A percentile compares a stretch with the other conserved stretches of the same genome.
phyloP scores from a whole-genome alignment of 2,329 filamentous ascomycete species.

The Colletotrichum karsti region DNA sequence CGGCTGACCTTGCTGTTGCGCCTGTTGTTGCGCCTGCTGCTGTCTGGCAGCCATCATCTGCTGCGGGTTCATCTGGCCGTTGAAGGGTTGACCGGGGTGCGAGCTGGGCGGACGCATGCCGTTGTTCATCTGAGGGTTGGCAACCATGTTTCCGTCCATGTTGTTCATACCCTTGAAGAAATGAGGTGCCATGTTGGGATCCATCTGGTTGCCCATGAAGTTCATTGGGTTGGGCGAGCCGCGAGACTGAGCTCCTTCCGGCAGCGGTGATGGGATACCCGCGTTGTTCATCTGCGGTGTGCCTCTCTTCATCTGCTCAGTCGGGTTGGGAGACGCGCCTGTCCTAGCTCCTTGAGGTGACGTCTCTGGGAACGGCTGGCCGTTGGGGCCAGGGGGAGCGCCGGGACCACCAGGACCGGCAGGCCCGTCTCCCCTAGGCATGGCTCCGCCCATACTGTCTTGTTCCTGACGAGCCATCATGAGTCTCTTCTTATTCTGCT shows the following conservation, averaged over 20 bases:
- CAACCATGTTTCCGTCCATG: conserved; percentile 64
- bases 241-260: conserved; percentile 72
- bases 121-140: conserved; percentile 66
- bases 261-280: conserved; percentile 75
- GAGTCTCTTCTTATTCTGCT: conserved; percentile 87
- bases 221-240: conserved; percentile 72
- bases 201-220: conserved; percentile 71
- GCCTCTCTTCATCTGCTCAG: conserved; percentile 81
- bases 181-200: conserved; percentile 66
- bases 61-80: conserved; percentile 66
- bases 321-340: conserved; percentile 79
- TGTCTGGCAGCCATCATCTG: conserved; percentile 65
- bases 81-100: conserved; percentile 67
- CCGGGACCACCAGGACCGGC: conserved; percentile 63
- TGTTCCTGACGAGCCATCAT: conserved; percentile 86
- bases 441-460: conserved; percentile 62
- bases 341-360: conserved; percentile 75
- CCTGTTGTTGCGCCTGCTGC: conserved; percentile 41
- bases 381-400: conserved; percentile 64
- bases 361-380: conserved; percentile 72
- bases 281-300: conserved; percentile 77
- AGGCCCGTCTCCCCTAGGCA: conserved; percentile 59
- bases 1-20: conserved; percentile 62
- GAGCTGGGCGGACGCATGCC: conserved; percentile 76
- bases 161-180: conserved; percentile 66